A percentile compares a stretch with the other conserved stretches of the same genome.
These are phyloP conservation scores for Salpingoeca rosetta DNA, from an alignment of 78 protist genomes.

Conservation along the genomic window DNA sequence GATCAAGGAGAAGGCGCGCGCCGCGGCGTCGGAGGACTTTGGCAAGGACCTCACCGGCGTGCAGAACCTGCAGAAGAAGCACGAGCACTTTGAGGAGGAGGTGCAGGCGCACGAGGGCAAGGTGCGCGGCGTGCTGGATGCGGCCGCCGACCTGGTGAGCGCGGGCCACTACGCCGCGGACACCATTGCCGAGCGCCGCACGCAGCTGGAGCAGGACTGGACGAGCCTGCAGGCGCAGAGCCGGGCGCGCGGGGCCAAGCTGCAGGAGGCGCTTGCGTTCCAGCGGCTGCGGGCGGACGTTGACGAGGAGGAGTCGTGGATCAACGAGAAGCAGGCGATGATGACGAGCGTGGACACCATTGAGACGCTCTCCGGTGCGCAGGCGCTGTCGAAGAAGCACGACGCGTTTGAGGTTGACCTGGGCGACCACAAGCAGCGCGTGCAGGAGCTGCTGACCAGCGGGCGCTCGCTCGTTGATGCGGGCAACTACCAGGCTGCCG, in stretches of 20 bases:
- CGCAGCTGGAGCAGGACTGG: not conserved
- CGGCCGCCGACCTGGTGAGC: not conserved
- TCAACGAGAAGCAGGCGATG: not conserved
- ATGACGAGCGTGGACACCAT: not conserved
- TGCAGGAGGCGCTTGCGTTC: not conserved
- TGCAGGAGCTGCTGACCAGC: not conserved
- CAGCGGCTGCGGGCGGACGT: not conserved
- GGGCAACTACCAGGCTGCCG: not conserved
- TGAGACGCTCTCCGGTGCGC: not conserved
- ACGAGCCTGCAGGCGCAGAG: not conserved
- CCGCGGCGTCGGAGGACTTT: not conserved
- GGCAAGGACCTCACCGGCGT: conserved; percentile 5
- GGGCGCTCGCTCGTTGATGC: not conserved
- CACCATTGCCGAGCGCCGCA: not conserved
- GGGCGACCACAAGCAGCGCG: not conserved
- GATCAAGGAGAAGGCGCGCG: not conserved
- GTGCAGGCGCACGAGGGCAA: not conserved
- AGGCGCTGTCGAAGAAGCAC: not conserved
- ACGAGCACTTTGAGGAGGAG: not conserved
- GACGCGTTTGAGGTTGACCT: not conserved
- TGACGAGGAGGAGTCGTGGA: conserved; percentile 8
- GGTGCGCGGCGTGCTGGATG: not conserved
- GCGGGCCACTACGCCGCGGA: not conserved
- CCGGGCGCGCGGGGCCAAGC: not conserved
- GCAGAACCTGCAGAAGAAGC: conserved; percentile 1